Conservation (phyloP, 2,329 filamentous ascomycete genomes). For the Talaromyces sp. region DNA sequence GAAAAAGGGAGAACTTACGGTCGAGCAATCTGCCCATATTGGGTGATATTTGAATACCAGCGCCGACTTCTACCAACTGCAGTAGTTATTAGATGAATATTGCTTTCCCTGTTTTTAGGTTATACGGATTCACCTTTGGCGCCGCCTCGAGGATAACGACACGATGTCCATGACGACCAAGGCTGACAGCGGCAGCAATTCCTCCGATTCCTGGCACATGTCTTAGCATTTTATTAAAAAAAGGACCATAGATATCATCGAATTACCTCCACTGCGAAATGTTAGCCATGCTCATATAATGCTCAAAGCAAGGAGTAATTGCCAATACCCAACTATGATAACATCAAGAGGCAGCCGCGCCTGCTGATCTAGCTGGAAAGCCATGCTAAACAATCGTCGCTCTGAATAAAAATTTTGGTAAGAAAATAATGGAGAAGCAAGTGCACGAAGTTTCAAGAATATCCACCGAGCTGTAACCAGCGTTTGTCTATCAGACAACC, state of each 20-base stretch:
- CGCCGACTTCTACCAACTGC: conserved; percentile 56
- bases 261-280: conserved; percentile 1
- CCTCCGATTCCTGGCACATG: conserved; percentile 28
- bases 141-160: conserved; percentile 30
- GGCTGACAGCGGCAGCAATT: conserved; percentile 30
- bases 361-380: conserved; percentile 15
- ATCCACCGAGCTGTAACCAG: too few relatives aligned
- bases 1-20: conserved; percentile 29
- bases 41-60: conserved; percentile 76
- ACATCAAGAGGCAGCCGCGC: conserved; percentile 27
- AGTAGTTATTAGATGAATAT: conserved; percentile 3
- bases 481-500: too few relatives aligned
- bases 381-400: background rate
- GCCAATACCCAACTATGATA: conserved; percentile 30
- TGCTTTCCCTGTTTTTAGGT: background rate
- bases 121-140: conserved; percentile 23
- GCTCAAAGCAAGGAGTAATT: background rate
- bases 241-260: background rate
- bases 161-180: conserved; percentile 29
- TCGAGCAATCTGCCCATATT: conserved; percentile 75
- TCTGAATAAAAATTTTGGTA: background rate
- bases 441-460: too few relatives aligned
- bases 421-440: background rate
- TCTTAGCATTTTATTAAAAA: background rate
- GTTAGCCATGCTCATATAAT: background rate